Evolutionary conservation across 164 flowering plant genomes (phyloP).

Genomic region (Chimonanthus praecox): DNA sequence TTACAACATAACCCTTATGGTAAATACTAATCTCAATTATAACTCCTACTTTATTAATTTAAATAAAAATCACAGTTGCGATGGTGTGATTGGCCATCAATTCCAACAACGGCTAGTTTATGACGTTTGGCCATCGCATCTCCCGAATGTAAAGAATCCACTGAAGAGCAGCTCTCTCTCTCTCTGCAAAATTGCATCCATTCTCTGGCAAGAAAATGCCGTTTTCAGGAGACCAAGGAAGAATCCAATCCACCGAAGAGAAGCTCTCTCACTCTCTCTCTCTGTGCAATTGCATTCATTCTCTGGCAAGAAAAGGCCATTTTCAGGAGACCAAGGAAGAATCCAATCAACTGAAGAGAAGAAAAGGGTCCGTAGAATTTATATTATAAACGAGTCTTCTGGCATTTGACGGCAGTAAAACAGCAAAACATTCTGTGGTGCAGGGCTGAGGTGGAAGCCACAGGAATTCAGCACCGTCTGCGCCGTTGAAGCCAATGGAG

Average conservation of each 20-base stretch:
- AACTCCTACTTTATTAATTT: no score
- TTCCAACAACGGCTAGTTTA: no score
- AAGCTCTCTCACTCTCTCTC: not conserved
- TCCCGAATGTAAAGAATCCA: no score
- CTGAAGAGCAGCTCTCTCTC: not conserved
- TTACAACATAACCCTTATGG: no score
- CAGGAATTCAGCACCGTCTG: slow-evolving; percentile 19
- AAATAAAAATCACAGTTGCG: no score
- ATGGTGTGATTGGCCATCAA: no score
- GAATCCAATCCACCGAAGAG: no score
- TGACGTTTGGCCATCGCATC: no score
- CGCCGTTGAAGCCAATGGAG: slow-evolving; percentile 26
- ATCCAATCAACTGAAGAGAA: not conserved
- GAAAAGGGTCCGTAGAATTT: not conserved
- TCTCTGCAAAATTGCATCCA: not conserved
- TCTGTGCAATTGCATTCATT: not conserved
- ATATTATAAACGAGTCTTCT: not conserved
- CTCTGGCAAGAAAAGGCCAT: not conserved
- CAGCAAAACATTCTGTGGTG: slow-evolving; percentile 12
- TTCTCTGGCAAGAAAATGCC: not conserved
- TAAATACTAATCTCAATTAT: no score
- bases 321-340: not conserved
- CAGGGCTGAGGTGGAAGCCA: slow-evolving; percentile 39
- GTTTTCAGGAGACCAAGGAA: not conserved
- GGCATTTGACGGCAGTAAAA: slow-evolving; percentile 6